Base-by-base conservation (phyloP, 2,329 filamentous ascomycete species). In the Davidsoniella eucalypti region DNA sequence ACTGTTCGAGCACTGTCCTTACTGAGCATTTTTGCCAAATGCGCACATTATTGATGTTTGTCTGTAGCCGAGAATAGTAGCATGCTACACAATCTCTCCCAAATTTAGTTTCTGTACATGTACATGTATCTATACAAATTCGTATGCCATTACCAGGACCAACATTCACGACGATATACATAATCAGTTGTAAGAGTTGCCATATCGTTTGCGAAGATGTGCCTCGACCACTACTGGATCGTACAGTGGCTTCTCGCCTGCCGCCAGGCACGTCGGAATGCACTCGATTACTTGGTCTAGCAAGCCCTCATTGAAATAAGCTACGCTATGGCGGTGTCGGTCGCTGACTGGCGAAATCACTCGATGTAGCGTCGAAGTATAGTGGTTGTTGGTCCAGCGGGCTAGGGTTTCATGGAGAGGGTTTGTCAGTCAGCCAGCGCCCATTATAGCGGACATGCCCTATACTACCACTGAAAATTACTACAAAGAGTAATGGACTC, bases 221-320 rank as follows among this genome's bases (percentile, higher is more conserved):
- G 26, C 25, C 25, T 45, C 43, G 33, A 36, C 43, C 9, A 33
- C 33, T 25, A 45, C n/a, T 16, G 43, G 43, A 12, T 45, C 6
- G 25, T 45, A 45, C n/a, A 45, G 43, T 14, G 25, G 25, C n/a
- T 18, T 25, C 4, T 18, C 43, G 18, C 33, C 43, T 17, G 26
- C 33, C 12, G n/a, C 25, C 14, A 45, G 25, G 25, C 43, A 45
- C 43, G 43, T 45, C 25, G 43, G 25, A 29, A 45, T 45, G n/a
- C 43, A 44, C 16, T 44, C 43, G 29, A 45, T 45, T 26, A 45
- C 25, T 33, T 45, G 43, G 25, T 23, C 21, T 25, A 33, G 25
- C 49, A 7, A 58, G 41, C 60, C 60, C 44, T 61, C 60, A 50
- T 62, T 61, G 54, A 62, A 63, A 54, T 62, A 61, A 5, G 60